phyloP scores from a whole-genome alignment of 1,284 basidiomycete genomes.

The Apiotrichum sp. region DNA sequence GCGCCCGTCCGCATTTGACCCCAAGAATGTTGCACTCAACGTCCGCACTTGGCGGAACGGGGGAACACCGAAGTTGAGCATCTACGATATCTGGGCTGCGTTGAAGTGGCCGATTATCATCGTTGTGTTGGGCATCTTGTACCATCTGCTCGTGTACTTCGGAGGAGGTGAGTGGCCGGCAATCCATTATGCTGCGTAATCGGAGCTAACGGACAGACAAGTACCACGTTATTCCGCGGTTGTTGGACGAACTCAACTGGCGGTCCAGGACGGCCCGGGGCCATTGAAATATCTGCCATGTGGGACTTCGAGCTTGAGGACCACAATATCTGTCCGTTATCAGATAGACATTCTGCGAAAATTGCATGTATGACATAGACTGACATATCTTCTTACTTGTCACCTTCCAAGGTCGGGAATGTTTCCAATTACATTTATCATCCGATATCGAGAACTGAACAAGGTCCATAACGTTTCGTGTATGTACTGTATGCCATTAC shows the following conservation, averaged over 20 bases:
- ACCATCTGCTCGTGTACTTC: constrained; percentile 28
- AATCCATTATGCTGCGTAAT: too few species aligned
- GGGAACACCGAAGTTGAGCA: constrained; percentile 19
- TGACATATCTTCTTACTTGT: too few species aligned
- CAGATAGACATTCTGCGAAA: too few species aligned
- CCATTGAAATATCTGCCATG: not conserved
- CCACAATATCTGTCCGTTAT: too few species aligned
- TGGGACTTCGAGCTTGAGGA: too few species aligned
- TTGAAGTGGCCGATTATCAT: constrained; percentile 32
- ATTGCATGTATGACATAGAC: too few species aligned
- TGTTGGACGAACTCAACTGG: constrained; percentile 26
- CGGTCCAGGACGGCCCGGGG: not conserved
- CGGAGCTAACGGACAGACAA: constrained; percentile 20
- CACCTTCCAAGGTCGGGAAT: too few species aligned
- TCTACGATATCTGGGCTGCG: constrained; percentile 23
- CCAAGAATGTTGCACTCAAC: constrained; percentile 29
- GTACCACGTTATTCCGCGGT: constrained; percentile 34
- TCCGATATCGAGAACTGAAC: too few species aligned
- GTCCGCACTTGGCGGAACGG: constrained; percentile 37
- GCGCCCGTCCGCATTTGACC: constrained; percentile 25
- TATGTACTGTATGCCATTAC: too few species aligned
- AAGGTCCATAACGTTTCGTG: too few species aligned
- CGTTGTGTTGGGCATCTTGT: constrained; percentile 30
- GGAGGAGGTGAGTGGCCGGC: constrained; percentile 29
- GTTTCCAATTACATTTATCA: too few species aligned